Conservation (phyloP, 2,329 filamentous ascomycete genomes). For the Fusarium oxysporum region DNA sequence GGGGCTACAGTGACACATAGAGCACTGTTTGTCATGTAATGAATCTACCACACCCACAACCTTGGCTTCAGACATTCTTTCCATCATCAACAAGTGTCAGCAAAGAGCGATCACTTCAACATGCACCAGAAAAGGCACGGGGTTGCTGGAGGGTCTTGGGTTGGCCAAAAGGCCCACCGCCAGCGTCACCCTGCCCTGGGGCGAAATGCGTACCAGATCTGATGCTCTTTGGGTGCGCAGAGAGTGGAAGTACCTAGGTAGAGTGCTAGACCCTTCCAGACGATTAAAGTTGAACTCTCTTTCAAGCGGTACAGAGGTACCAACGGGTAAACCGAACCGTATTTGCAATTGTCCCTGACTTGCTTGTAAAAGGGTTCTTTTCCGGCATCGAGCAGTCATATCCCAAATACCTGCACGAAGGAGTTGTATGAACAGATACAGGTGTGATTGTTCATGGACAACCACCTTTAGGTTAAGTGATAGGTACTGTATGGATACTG, state of each 20-base stretch:
- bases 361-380: slow-evolving; percentile 2
- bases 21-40: not conserved
- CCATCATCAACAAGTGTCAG: slow-evolving; percentile 6
- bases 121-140: slow-evolving; percentile 33
- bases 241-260: not conserved
- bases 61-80: not conserved
- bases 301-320: slow-evolving; percentile 18
- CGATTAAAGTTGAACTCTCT: slow-evolving; percentile 34
- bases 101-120: slow-evolving; percentile 17
- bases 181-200: slow-evolving; percentile 37
- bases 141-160: slow-evolving; percentile 38
- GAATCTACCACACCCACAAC: not conserved
- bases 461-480: not conserved
- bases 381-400: not conserved
- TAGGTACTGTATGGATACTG: slow-evolving; percentile 1
- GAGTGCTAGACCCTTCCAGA: slow-evolving; percentile 29
- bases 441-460: not conserved
- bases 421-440: not conserved
- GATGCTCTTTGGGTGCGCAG: slow-evolving; percentile 10
- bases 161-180: slow-evolving; percentile 36
- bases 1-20: not conserved
- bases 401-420: not conserved
- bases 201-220: slow-evolving; percentile 35
- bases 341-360: slow-evolving; percentile 29
- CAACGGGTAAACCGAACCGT: slow-evolving; percentile 19